phyloP scores from a whole-genome alignment of 495 filamentous ascomycete genomes.

The Penicillium egyptiacum region DNA sequence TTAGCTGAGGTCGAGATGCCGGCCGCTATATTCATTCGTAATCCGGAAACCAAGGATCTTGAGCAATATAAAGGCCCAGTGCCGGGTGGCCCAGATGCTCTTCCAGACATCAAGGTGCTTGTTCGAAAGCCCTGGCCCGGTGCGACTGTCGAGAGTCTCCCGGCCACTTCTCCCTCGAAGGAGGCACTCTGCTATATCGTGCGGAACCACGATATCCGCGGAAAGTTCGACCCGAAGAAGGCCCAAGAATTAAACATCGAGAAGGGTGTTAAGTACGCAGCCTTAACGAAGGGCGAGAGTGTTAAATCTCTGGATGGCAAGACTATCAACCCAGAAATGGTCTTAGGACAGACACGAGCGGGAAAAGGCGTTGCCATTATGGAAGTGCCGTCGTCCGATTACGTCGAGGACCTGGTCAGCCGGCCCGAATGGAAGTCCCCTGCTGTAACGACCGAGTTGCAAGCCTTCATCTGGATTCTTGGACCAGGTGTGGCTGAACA shows the following conservation, averaged over 20 bases:
- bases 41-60: conserved; percentile 61
- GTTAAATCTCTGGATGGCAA: conserved; percentile 58
- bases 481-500: conserved; percentile 65
- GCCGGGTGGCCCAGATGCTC: conserved; percentile 47
- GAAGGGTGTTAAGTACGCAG: conserved; percentile 53
- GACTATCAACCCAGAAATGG: conserved; percentile 64
- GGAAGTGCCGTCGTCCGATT: conserved; percentile 68
- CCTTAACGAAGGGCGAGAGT: conserved; percentile 51
- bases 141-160: conserved; percentile 60
- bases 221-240: conserved; percentile 69
- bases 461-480: conserved; percentile 78
- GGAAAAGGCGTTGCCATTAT: conserved; percentile 74
- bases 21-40: conserved; percentile 66
- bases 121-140: conserved; percentile 84
- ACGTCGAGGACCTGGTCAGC: conserved; percentile 64
- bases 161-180: conserved; percentile 58
- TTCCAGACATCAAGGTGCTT: conserved; percentile 69
- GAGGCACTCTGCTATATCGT: conserved; percentile 84
- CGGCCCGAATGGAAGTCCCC: conserved; percentile 72
- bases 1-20: conserved; percentile 66
- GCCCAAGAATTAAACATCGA: conserved; percentile 61
- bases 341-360: conserved; percentile 53
- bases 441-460: conserved; percentile 63
- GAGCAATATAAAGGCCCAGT: conserved; percentile 65
- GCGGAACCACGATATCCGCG: conserved; percentile 68